Evolutionary conservation across 2,329 filamentous ascomycete genomes (phyloP).

Genomic region (Ceratocystis colombiana): DNA sequence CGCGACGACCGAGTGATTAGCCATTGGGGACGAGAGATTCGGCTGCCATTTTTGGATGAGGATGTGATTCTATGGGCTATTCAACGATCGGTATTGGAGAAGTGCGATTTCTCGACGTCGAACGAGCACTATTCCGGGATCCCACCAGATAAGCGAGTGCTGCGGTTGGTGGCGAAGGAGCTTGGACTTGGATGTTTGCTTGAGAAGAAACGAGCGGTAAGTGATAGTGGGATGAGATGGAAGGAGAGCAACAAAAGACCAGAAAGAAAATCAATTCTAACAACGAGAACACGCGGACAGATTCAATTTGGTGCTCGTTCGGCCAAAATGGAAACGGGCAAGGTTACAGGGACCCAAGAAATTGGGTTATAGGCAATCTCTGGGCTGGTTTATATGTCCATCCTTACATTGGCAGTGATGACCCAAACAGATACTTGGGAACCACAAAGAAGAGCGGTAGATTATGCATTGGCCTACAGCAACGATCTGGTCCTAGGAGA

Average conservation of each 20-base stretch:
- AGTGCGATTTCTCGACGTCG: constrained; percentile 62
- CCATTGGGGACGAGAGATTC: constrained; percentile 77
- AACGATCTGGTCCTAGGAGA: constrained; percentile 20
- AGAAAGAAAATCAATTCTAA: not conserved
- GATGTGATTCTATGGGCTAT: constrained; percentile 73
- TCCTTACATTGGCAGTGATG: constrained; percentile 47
- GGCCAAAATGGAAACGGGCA: constrained; percentile 67
- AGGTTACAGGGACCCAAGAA: constrained; percentile 52
- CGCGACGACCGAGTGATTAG: constrained; percentile 86
- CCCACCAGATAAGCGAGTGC: constrained; percentile 69
- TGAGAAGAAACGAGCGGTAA: constrained; percentile 23
- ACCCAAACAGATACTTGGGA: constrained; percentile 67
- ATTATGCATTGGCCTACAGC: constrained; percentile 7
- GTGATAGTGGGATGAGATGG: constrained; percentile 19
- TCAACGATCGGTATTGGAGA: constrained; percentile 62
- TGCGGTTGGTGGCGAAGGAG: constrained; percentile 34
- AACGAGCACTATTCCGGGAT: constrained; percentile 34
- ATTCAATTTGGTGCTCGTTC: constrained; percentile 77
- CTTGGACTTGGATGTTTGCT: constrained; percentile 10
- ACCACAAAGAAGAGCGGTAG: constrained; percentile 31
- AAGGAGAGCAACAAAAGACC: too few species aligned
- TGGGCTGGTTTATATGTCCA: not conserved
- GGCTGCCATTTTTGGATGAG: constrained; percentile 89
- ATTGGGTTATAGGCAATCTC: not conserved
- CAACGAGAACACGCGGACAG: constrained; percentile 33